Evolutionary conservation across 768 basidiomycete species (phyloP).

Genomic region (Suillus sp.): DNA sequence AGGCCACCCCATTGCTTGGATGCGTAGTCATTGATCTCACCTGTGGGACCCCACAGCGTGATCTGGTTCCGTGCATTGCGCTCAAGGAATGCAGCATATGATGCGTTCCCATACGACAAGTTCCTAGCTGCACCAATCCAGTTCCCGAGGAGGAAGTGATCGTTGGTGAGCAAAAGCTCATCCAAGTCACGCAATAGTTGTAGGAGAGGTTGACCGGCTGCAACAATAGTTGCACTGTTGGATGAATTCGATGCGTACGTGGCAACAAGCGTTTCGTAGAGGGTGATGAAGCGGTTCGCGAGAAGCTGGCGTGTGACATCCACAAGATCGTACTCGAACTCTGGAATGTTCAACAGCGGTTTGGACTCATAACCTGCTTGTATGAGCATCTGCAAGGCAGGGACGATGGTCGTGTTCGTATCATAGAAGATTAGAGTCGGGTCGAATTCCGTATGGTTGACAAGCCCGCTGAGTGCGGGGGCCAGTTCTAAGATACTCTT

Average conservation of each 20-base stretch:
- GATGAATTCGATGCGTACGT: slow-evolving; percentile 29
- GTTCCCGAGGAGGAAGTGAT: slow-evolving; percentile 35
- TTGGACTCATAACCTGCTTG: slow-evolving; percentile 27
- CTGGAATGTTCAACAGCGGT: slow-evolving; percentile 27
- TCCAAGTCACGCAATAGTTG: slow-evolving; percentile 38
- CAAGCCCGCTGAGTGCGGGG: slow-evolving; percentile 37
- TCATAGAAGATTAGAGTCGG: slow-evolving; percentile 40
- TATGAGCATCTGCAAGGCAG: slow-evolving; percentile 73
- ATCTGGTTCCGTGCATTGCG: slow-evolving; percentile 45
- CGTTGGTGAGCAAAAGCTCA: slow-evolving; percentile 33
- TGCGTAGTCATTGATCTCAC: slow-evolving; percentile 45
- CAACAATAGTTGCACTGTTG: slow-evolving; percentile 23
- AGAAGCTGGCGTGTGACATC: slow-evolving; percentile 43
- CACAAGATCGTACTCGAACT: slow-evolving; percentile 43
- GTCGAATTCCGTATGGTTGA: slow-evolving; percentile 34
- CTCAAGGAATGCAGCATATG: slow-evolving; percentile 39
- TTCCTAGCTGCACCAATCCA: slow-evolving; percentile 39
- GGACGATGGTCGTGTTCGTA: slow-evolving; percentile 61
- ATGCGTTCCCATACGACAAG: slow-evolving; percentile 32
- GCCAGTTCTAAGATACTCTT: slow-evolving; percentile 42
- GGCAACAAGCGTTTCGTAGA: slow-evolving; percentile 34
- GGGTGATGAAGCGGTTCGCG: slow-evolving; percentile 38
- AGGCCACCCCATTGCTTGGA: slow-evolving; percentile 47
- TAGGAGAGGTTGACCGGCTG: slow-evolving; percentile 32
- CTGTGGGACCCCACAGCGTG: slow-evolving; percentile 45